Evolutionary conservation across 768 basidiomycete genomes (phyloP).

Genomic region (Dentipellis sp.): DNA sequence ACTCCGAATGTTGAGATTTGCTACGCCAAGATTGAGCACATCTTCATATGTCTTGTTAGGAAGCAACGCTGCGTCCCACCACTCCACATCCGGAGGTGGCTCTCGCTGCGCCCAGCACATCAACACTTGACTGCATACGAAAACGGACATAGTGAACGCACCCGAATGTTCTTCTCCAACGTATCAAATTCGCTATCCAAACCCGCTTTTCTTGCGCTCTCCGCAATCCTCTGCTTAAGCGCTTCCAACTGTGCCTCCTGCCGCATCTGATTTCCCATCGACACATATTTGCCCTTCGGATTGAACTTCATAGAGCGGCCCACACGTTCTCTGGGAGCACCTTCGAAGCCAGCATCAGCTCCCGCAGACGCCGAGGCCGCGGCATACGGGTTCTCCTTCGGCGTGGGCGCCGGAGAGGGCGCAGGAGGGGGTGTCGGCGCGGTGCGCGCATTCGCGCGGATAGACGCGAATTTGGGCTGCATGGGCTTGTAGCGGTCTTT

Average conservation of each 20-base stretch:
- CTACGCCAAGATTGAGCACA: conserved; percentile 41
- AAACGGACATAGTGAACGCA: conserved; percentile 23
- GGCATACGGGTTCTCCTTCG: conserved; percentile 72
- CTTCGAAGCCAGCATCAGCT: conserved; percentile 62
- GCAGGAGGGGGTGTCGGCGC: conserved; percentile 50
- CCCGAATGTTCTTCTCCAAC: conserved; percentile 84
- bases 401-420: conserved; percentile 25
- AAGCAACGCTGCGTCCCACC: conserved; percentile 92
- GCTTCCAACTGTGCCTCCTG: conserved; percentile 80
- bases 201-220: conserved; percentile 88
- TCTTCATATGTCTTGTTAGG: conserved; percentile 78
- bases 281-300: conserved; percentile 85
- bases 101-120: conserved; percentile 41
- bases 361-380: conserved; percentile 32
- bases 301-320: conserved; percentile 79
- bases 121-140: neutral
- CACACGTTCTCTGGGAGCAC: conserved; percentile 59
- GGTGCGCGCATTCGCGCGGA: conserved; percentile 83
- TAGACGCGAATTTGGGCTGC: conserved; percentile 98
- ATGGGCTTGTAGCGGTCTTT: conserved; percentile 96
- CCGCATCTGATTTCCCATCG: conserved; percentile 59
- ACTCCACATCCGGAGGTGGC: conserved; percentile 85
- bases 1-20: conserved; percentile 54
- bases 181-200: conserved; percentile 89
- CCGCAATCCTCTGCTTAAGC: conserved; percentile 87